These are phyloP conservation scores for Tylopilus intermedius DNA, from an alignment of 768 basidiomycete genomes.

Conservation along the genomic window DNA sequence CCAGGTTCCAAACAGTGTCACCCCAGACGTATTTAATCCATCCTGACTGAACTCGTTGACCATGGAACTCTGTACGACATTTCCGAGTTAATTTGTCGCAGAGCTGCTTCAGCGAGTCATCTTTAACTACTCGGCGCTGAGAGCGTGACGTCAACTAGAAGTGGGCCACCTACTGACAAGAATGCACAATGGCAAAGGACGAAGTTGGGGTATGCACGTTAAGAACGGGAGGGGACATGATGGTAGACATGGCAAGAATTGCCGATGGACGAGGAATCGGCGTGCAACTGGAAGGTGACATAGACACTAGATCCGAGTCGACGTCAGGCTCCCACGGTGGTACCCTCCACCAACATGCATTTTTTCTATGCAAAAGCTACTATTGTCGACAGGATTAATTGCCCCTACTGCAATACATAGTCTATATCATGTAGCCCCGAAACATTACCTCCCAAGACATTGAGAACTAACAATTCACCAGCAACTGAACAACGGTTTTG, in stretches of 20 bases:
- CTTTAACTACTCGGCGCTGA: constrained; percentile 45
- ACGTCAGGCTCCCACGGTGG: constrained; percentile 2
- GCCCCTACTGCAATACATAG: background rate
- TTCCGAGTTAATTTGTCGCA: constrained; percentile 73
- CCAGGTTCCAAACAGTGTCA: constrained; percentile 75
- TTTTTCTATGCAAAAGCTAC: background rate
- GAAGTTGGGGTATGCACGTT: constrained; percentile 73
- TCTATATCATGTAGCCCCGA: constrained; percentile 12
- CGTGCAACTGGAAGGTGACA: background rate
- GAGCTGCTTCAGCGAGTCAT: constrained; percentile 59
- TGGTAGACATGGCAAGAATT: constrained; percentile 22
- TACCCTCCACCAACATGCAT: no score
- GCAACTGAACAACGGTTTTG: constrained; percentile 65
- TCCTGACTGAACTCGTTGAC: constrained; percentile 62
- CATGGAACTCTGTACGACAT: constrained; percentile 49
- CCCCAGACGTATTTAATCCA: constrained; percentile 88
- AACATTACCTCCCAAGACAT: background rate
- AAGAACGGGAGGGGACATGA: constrained; percentile 42
- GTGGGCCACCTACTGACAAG: constrained; percentile 43
- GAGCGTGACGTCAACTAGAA: constrained; percentile 3
- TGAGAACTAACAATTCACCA: constrained; percentile 41
- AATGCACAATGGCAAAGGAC: constrained; percentile 73
- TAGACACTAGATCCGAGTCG: no score
- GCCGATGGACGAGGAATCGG: background rate
- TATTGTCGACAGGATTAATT: background rate